Base-by-base conservation (phyloP, 2,329 filamentous ascomycete genomes). In the Fusarium denticulatum region DNA sequence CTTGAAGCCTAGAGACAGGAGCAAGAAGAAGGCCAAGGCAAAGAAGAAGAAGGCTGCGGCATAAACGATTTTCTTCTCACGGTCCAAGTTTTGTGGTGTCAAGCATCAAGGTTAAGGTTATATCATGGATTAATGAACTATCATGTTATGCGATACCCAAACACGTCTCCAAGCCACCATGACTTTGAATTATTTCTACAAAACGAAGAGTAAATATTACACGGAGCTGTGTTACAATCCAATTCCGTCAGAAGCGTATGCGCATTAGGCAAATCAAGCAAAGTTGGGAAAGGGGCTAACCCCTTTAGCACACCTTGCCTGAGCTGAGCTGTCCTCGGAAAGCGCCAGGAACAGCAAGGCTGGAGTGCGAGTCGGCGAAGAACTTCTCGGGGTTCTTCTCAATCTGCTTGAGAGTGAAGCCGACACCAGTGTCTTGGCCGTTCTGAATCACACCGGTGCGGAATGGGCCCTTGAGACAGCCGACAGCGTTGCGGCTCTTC, bases 1-100 rank as follows among this genome's bases (percentile, higher is more conserved):
- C 13, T 81, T 99, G 83, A 98, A 97, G 89, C 97, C 97, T 80
- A 89, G 96, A 76, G 96, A 98, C 84, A 89, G 95, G 79, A 97
- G 93, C 83, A 96, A 94, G 88, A 91, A 92, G 85, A 94, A 93
- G 81, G 91, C 93, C 77, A 93, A 93, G 81, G 94, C 93, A 72
- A 94, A 92, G 85, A 90, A 87, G 84, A 93, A 91, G 85, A 91
- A 89, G 83, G 64, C 75, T 40, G 32, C 74, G 13, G 63, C 68
- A 59, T 78, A 60, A 72, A n/a, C 15, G n/a, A 20, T 32, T 40
- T 50, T 24, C 24, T 39, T 50, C 32, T 32, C 42, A 47, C n/a
- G 30, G 12, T 50, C 53, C 13, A 36, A 39, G 12, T 22, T 61
- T 30, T 46, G 26, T 18, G 56, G 56, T 18, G 26, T 30, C 40